Evolutionary conservation across 2,329 filamentous ascomycete species (phyloP).

Genomic region (Monosporascus ibericus): DNA sequence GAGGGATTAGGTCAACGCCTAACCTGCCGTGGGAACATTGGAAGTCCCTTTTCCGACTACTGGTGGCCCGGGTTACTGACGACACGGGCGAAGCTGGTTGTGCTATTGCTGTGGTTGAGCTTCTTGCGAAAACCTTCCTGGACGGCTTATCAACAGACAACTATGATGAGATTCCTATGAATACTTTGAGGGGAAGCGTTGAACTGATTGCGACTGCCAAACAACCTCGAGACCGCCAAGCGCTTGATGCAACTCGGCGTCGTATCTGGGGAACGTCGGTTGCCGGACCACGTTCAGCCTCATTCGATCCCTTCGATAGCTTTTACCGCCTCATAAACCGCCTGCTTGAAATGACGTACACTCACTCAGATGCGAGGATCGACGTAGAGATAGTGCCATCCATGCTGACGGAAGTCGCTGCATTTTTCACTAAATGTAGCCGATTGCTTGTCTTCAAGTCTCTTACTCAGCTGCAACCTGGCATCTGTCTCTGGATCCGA

Average conservation of each 20-base stretch:
- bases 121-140: slow-evolving; percentile 53
- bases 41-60: slow-evolving; percentile 49
- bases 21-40: slow-evolving; percentile 41
- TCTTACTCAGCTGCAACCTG: slow-evolving; percentile 55
- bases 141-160: slow-evolving; percentile 26
- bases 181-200: slow-evolving; percentile 29
- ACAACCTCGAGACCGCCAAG: slow-evolving; percentile 54
- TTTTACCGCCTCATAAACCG: slow-evolving; percentile 56
- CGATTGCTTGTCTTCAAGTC: slow-evolving; percentile 46
- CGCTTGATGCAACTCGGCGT: slow-evolving; percentile 58
- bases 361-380: slow-evolving; percentile 32
- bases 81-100: slow-evolving; percentile 64
- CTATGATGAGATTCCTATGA: slow-evolving; percentile 14
- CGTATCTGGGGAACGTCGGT: slow-evolving; percentile 58
- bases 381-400: slow-evolving; percentile 29
- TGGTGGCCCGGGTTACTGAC: slow-evolving; percentile 50
- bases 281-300: slow-evolving; percentile 32
- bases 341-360: slow-evolving; percentile 51
- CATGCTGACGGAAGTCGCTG: slow-evolving; percentile 48
- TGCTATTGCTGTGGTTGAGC: slow-evolving; percentile 63
- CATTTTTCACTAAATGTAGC: slow-evolving; percentile 46
- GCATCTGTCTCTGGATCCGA: slow-evolving; percentile 57
- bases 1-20: slow-evolving; percentile 47
- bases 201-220: slow-evolving; percentile 41
- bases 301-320: slow-evolving; percentile 58